A percentile compares a stretch with the other conserved stretches of the same genome.
These are phyloP conservation scores for Thelonectria rubi DNA, from an alignment of 2,329 filamentous ascomycete species.

Conservation along the genomic window DNA sequence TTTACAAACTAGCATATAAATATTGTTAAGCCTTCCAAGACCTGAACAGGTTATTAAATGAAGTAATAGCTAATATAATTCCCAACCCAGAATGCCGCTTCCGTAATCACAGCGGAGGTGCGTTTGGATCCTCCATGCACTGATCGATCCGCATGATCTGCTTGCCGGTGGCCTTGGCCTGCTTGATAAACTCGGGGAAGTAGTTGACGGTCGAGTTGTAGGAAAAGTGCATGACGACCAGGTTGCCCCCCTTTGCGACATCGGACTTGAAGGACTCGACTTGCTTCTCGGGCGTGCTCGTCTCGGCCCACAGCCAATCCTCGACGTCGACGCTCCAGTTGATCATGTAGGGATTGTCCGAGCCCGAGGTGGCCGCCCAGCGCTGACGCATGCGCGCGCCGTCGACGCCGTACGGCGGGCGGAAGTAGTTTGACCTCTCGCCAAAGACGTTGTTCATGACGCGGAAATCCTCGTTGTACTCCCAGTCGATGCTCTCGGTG, in stretches of 20 bases:
- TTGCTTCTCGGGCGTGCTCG: constrained; percentile 71
- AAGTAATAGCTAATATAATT: too few relatives aligned
- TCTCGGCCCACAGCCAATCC: constrained; percentile 74
- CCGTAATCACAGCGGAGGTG: constrained; percentile 52
- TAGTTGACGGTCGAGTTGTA: constrained; percentile 71
- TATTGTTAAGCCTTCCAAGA: too few relatives aligned
- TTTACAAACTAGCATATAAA: too few relatives aligned
- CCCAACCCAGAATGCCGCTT: not conserved
- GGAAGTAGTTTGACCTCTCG: constrained; percentile 64
- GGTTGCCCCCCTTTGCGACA: constrained; percentile 67
- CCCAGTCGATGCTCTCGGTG: constrained; percentile 66
- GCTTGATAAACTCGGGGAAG: constrained; percentile 69
- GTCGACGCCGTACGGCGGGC: constrained; percentile 74
- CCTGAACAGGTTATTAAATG: too few relatives aligned
- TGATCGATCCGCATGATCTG: constrained; percentile 73
- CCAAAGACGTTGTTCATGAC: constrained; percentile 54
- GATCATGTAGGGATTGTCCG: constrained; percentile 65
- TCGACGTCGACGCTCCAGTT: constrained; percentile 77
- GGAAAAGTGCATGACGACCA: constrained; percentile 76
- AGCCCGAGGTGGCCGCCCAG: constrained; percentile 61
- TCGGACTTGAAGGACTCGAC: constrained; percentile 71
- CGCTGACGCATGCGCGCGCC: constrained; percentile 72
- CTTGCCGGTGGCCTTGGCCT: constrained; percentile 71
- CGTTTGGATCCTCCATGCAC: constrained; percentile 70
- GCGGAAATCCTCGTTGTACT: constrained; percentile 65